Conservation (phyloP, 1,139 yeast genomes). For the Suhomyces maxii region DNA sequence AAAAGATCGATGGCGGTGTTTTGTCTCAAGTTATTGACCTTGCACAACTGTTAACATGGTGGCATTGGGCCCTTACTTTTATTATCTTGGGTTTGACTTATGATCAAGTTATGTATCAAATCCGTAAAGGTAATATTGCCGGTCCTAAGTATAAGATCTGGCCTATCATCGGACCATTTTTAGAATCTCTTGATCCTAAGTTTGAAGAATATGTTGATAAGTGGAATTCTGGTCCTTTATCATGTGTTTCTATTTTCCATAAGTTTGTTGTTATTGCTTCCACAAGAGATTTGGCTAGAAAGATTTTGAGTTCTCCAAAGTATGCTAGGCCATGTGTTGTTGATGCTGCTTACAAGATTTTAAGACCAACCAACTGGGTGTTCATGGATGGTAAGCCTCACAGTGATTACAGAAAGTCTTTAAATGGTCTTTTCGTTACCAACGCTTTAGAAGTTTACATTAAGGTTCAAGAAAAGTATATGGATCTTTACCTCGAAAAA, state of each 20-base stretch:
- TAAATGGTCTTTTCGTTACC: constrained; percentile 85
- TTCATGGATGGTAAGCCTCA: constrained; percentile 95
- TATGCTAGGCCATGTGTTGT: constrained; percentile 97
- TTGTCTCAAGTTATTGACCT: constrained; percentile 6
- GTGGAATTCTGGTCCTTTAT: constrained; percentile 92
- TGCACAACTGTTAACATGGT: constrained; percentile 31
- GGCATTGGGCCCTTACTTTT: constrained; percentile 52
- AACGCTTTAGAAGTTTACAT: constrained; percentile 80
- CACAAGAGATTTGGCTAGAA: constrained; percentile 85
- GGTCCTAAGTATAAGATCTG: constrained; percentile 86
- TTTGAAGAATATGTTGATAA: constrained; percentile 90
- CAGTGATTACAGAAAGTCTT: constrained; percentile 84
- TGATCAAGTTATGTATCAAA: constrained; percentile 79
- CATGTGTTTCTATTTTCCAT: constrained; percentile 97
- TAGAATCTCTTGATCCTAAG: constrained; percentile 94
- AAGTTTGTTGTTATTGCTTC: constrained; percentile 96
- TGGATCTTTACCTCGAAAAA: constrained; percentile 73
- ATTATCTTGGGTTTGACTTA: constrained; percentile 57
- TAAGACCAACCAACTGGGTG: constrained; percentile 97
- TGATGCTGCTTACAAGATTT: constrained; percentile 89
- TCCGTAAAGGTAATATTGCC: constrained; percentile 81
- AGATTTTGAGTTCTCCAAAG: constrained; percentile 78
- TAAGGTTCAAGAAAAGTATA: constrained; percentile 79
- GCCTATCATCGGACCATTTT: constrained; percentile 95
- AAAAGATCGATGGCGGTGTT: constrained; percentile 7